Evolutionary conservation across 1,284 basidiomycete genomes (phyloP).

Genomic region (Ceratobasidium sp.): DNA sequence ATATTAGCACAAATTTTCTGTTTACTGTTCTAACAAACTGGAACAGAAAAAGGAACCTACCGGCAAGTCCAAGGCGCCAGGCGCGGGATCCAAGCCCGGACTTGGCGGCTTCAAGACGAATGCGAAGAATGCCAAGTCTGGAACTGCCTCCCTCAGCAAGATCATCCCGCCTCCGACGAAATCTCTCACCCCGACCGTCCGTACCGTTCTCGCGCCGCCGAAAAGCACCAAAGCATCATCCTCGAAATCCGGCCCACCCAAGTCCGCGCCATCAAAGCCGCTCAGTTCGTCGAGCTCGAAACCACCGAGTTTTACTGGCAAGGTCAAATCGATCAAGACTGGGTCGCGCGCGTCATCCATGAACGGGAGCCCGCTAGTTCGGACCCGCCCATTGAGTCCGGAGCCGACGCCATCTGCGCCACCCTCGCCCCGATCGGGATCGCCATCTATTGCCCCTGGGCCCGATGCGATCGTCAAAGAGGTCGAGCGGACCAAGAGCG

Average conservation of each 20-base stretch:
- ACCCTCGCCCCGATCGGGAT: constrained; percentile 23
- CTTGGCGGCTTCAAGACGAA: constrained; percentile 23
- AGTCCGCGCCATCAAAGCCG: neutral
- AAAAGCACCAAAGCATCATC: constrained; percentile 23
- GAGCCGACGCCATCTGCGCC: constrained; percentile 35
- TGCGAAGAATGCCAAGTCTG: constrained; percentile 10
- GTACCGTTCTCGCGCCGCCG: constrained; percentile 19
- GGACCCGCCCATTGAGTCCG: constrained; percentile 29
- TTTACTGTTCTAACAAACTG: neutral
- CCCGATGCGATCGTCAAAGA: neutral
- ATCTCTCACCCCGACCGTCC: constrained; percentile 29
- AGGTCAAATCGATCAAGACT: constrained; percentile 12
- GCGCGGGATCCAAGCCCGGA: neutral
- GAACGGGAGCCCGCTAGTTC: constrained; percentile 31
- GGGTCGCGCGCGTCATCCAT: constrained; percentile 32
- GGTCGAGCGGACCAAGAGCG: neutral
- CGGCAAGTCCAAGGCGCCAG: neutral
- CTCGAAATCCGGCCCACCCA: neutral
- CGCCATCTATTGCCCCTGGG: neutral
- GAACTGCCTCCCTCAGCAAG: neutral
- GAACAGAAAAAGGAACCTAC: neutral
- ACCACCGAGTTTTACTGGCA: neutral
- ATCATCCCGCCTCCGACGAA: constrained; percentile 6
- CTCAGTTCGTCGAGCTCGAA: constrained; percentile 4
- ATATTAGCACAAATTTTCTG: neutral